phyloP scores from a whole-genome alignment of 1,284 basidiomycete species.

The Neotropicomus parvogracilis region DNA sequence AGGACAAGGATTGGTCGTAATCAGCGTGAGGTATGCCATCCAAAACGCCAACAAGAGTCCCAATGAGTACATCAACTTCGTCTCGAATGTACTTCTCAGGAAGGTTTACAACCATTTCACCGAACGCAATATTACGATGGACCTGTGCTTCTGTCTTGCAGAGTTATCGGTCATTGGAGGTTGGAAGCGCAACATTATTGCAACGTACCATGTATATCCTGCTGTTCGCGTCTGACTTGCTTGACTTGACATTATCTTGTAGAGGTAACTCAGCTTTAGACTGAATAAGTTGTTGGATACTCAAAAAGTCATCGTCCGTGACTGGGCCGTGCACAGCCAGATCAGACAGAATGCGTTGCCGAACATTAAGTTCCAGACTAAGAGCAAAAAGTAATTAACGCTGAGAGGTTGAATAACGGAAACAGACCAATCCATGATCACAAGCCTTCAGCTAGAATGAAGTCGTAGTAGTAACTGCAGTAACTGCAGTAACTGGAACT shows the following conservation, averaged over 20 bases:
- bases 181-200: neutral
- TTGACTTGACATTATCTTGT: slow-evolving; percentile 15
- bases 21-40: slow-evolving; percentile 67
- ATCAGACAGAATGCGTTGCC: slow-evolving; percentile 76
- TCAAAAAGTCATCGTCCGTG: slow-evolving; percentile 43
- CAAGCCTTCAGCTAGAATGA: neutral
- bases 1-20: slow-evolving; percentile 73
- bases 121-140: slow-evolving; percentile 76
- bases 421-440: slow-evolving; percentile 31
- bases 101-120: slow-evolving; percentile 65
- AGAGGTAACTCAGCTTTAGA: slow-evolving; percentile 48
- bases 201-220: slow-evolving; percentile 27
- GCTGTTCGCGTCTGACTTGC: neutral
- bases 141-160: slow-evolving; percentile 56
- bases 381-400: neutral
- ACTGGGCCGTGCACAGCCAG: slow-evolving; percentile 66
- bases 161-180: slow-evolving; percentile 10
- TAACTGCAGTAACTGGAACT: too few relatives aligned
- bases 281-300: slow-evolving; percentile 55
- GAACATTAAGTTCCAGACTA: slow-evolving; percentile 75
- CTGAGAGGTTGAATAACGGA: neutral
- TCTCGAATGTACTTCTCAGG: slow-evolving; percentile 50
- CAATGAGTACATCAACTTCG: slow-evolving; percentile 48
- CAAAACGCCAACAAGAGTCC: slow-evolving; percentile 62
- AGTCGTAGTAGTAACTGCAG: too few relatives aligned